A percentile compares a stretch with the other conserved stretches of the same genome.
phyloP scores from a whole-genome alignment of 2,329 filamentous ascomycete genomes.

The Alternaria sp. region DNA sequence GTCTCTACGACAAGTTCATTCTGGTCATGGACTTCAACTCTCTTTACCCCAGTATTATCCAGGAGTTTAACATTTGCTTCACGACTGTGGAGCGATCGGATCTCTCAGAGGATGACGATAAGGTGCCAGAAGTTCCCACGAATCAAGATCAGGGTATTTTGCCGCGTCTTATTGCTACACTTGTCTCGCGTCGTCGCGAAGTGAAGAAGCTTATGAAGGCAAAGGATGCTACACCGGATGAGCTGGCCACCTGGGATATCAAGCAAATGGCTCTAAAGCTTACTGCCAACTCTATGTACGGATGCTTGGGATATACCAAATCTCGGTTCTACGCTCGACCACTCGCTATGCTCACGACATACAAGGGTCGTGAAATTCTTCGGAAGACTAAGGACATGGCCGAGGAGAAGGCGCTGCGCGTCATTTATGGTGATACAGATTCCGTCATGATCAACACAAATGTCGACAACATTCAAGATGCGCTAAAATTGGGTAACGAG shows the following conservation, averaged over 20 bases:
- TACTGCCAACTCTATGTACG: constrained; percentile 99
- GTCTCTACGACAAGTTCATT: constrained; percentile 97
- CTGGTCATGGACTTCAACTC: constrained; percentile 99
- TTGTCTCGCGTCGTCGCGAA: constrained; percentile 87
- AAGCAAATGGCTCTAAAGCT: constrained; percentile 97
- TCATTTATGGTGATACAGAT: constrained; percentile 99
- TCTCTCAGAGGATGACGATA: constrained; percentile 81
- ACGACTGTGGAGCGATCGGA: constrained; percentile 87
- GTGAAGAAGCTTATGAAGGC: constrained; percentile 98
- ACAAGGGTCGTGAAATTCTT: constrained; percentile 96
- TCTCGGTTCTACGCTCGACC: constrained; percentile 97
- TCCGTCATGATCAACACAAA: constrained; percentile 99
- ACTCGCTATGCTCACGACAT: constrained; percentile 93
- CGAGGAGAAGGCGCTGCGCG: constrained; percentile 87
- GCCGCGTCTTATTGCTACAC: constrained; percentile 87
- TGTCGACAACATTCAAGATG: constrained; percentile 89
- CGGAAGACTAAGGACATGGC: constrained; percentile 95
- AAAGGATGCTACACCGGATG: constrained; percentile 82
- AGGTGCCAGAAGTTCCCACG: constrained; percentile 84
- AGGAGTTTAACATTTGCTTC: constrained; percentile 99
- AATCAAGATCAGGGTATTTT: constrained; percentile 85
- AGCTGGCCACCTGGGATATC: constrained; percentile 96
- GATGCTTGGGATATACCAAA: constrained; percentile 94
- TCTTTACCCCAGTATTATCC: constrained; percentile 97
- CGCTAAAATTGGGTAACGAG: constrained; percentile 88